Evolutionary conservation across 306 rosid genomes (phyloP).

Genomic region (Comarum palustre): DNA sequence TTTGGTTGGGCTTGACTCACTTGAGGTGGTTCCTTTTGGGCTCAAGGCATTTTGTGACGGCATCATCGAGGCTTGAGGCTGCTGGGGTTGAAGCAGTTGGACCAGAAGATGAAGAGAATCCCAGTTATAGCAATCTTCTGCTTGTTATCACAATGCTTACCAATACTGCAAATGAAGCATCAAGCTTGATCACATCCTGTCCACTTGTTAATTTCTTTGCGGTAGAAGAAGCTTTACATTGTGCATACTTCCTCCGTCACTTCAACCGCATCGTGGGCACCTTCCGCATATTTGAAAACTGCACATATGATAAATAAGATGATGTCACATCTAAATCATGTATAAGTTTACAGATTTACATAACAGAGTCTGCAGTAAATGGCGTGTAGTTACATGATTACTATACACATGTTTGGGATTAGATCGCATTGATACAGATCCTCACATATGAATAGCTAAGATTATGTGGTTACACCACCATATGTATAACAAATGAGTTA

Average conservation of each 20-base stretch:
- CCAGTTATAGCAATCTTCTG: slow-evolving; percentile 30
- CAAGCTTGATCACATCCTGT: slow-evolving; percentile 24
- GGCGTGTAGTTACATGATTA: too few species aligned
- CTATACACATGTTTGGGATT: too few species aligned
- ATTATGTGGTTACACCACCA: too few species aligned
- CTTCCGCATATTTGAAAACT: slow-evolving; percentile 33
- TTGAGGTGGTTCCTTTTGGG: neutral
- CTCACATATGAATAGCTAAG: neutral
- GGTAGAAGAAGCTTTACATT: slow-evolving; percentile 16
- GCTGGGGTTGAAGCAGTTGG: neutral
- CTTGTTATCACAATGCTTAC: slow-evolving; percentile 26
- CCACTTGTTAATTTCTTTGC: slow-evolving; percentile 20
- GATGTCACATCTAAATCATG: neutral
- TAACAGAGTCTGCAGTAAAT: too few species aligned
- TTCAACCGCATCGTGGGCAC: slow-evolving; percentile 26
- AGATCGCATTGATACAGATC: too few species aligned
- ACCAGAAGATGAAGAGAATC: neutral
- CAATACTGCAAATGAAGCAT: slow-evolving; percentile 32
- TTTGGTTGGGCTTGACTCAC: neutral
- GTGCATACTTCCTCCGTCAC: slow-evolving; percentile 31
- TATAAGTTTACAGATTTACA: neutral
- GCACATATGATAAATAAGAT: neutral
- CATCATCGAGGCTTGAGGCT: neutral
- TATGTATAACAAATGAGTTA: neutral
- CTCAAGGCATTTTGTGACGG: neutral